Base-by-base conservation (phyloP, 179 eudicot species). In the Spinacia oleracea region DNA sequence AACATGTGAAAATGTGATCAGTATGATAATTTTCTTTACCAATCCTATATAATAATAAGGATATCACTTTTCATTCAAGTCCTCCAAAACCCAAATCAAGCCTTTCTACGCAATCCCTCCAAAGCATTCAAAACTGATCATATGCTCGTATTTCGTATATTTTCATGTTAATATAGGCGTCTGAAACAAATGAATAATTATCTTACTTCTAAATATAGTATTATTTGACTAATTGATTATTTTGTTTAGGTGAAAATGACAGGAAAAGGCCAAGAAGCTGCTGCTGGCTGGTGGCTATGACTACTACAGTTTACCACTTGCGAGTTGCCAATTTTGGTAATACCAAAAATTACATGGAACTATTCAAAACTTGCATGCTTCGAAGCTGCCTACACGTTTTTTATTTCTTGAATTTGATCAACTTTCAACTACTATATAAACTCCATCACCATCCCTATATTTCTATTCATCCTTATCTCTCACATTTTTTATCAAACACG, bases 351-450 rank as follows among this genome's bases (percentile, higher is more conserved):
- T 60, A 16, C 21, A 48, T 51, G 42, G 60, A 72, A 72, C 43
- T 72, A 72, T 51, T 72, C 75, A 72, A 72, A 11, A 9, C 23
- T 73, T 60, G 25, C 38, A 21, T 9, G 34, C 67, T 43, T 34
- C 67, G 58, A 35, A 0, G 56, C 29, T n/a, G 23, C 63, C 62
- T 12, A 60, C 66, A 60, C 75, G n/a, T 31, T 55, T 31, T 9
- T 27, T 0, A 38, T 38, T 38, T 38, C 40, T 38, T 38, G 5
- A 6, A 38, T 21, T 12, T 12, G 23, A 65, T 35, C 43, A 65
- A 65, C 43, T 2, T 5, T 35, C 1, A 53, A 18, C n/a, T 11
- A 51, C 78, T 75, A 62, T 75, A 75, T 75, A 75, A 60, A 16
- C 70, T 15, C 53, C 70, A 59, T n/a, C 56, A 15, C 18, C 27